Percentiles rank a stretch among this genome's conserved stretches.
These are phyloP conservation scores for Colletotrichum noveboracense DNA, from an alignment of 2,329 filamentous ascomycete species.

Conservation along the genomic window DNA sequence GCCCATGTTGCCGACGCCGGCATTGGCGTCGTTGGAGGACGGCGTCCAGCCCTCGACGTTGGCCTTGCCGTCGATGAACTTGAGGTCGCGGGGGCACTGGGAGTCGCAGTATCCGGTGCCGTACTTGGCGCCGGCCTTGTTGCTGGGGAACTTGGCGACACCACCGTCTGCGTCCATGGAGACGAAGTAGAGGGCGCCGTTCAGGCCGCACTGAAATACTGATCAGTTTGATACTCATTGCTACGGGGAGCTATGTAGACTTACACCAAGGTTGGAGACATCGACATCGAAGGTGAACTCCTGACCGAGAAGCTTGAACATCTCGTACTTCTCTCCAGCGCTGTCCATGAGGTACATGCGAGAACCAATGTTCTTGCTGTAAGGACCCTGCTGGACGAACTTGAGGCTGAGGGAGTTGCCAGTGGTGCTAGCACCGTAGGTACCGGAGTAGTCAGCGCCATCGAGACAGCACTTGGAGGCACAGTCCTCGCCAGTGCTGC, in stretches of 20 bases:
- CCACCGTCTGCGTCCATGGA: conserved; percentile 66
- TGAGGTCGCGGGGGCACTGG: conserved; percentile 58
- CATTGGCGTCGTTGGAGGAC: conserved; percentile 58
- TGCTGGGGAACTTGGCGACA: conserved; percentile 50
- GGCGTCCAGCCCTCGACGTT: conserved; percentile 57
- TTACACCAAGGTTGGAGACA: conserved; percentile 58
- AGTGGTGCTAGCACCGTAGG: conserved; percentile 59
- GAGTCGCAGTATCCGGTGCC: conserved; percentile 62
- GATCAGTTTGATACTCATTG: not conserved
- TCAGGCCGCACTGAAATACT: conserved; percentile 66
- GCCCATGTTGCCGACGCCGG: conserved; percentile 55
- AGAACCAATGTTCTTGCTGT: conserved; percentile 54
- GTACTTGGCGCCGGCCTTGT: conserved; percentile 60
- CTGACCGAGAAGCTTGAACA: conserved; percentile 51
- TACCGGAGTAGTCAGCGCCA: conserved; percentile 55
- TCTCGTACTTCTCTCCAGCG: conserved; percentile 61
- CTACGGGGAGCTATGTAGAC: not conserved
- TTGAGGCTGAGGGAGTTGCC: conserved; percentile 57
- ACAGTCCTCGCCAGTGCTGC: conserved; percentile 47
- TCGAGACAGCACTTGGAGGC: conserved; percentile 58
- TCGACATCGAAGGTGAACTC: conserved; percentile 78
- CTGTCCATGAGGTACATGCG: conserved; percentile 69
- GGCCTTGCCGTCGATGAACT: conserved; percentile 63
- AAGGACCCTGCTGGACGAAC: conserved; percentile 60
- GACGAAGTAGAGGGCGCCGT: conserved; percentile 73